A percentile compares a stretch with the other conserved stretches of the same genome.
phyloP scores from a whole-genome alignment of 2,329 filamentous ascomycete genomes.

The Incumbomyces lentus region DNA sequence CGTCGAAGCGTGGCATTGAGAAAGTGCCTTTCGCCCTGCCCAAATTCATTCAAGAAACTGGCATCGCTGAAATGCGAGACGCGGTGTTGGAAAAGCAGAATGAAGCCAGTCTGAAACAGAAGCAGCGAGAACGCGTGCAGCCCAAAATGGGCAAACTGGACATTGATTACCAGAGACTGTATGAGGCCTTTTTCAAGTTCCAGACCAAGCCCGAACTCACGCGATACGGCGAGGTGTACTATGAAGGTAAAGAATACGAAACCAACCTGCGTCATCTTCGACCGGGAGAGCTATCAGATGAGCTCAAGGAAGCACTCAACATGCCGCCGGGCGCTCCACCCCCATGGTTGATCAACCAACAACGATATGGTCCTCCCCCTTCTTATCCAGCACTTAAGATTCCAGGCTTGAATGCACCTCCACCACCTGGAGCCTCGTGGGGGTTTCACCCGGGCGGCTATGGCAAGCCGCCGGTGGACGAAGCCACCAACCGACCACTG shows the following conservation, averaged over 20 bases:
- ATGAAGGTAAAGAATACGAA: slow-evolving; percentile 96
- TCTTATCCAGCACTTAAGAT: slow-evolving; percentile 95
- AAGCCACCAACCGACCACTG: slow-evolving; percentile 70
- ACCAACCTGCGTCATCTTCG: slow-evolving; percentile 85
- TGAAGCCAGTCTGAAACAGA: slow-evolving; percentile 83
- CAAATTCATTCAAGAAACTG: slow-evolving; percentile 94
- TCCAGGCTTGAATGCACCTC: slow-evolving; percentile 84
- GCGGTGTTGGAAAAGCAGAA: slow-evolving; percentile 93
- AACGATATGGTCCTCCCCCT: slow-evolving; percentile 83
- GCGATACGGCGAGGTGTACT: slow-evolving; percentile 96
- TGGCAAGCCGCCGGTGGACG: slow-evolving; percentile 90
- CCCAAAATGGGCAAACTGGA: slow-evolving; percentile 96
- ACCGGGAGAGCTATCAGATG: slow-evolving; percentile 80
- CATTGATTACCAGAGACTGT: slow-evolving; percentile 96
- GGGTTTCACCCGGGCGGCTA: slow-evolving; percentile 92
- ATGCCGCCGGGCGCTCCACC: slow-evolving; percentile 89
- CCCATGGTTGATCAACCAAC: slow-evolving; percentile 95
- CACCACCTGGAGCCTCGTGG: slow-evolving; percentile 81
- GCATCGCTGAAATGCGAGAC: slow-evolving; percentile 96
- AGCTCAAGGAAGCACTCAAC: slow-evolving; percentile 81
- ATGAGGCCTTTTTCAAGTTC: slow-evolving; percentile 96
- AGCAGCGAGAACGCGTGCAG: slow-evolving; percentile 84
- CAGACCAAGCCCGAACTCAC: slow-evolving; percentile 93
- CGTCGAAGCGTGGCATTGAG: slow-evolving; percentile 92
- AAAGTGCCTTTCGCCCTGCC: slow-evolving; percentile 87